phyloP scores from a whole-genome alignment of 371 early-diverging fungal species.

The Mortierella sp. region DNA sequence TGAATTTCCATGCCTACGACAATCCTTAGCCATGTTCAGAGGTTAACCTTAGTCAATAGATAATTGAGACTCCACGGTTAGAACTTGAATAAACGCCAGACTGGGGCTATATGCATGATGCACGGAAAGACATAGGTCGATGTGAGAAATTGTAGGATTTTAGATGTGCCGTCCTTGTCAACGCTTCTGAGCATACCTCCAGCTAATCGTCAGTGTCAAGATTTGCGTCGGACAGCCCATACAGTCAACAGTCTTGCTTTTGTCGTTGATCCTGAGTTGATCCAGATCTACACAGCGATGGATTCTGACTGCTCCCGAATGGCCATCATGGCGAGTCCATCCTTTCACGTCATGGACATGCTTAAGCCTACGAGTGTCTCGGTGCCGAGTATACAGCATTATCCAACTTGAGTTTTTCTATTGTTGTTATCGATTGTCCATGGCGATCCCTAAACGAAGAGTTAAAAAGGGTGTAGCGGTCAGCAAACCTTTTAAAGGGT shows the following conservation, averaged over 20 bases:
- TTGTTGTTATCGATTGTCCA: conserved; percentile 2
- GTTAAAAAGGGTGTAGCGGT: conserved; percentile 13
- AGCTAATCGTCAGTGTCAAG: no score
- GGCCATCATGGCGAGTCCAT: no score
- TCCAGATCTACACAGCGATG: no score
- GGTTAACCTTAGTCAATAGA: conserved; percentile 5
- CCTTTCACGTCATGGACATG: conserved; percentile 1
- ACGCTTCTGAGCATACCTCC: neutral
- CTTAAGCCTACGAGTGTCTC: conserved; percentile 8
- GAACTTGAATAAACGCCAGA: no score
- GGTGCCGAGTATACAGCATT: neutral
- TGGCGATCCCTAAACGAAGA: conserved; percentile 6
- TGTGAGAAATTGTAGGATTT: conserved; percentile 1
- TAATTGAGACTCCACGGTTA: no score
- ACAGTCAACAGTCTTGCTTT: conserved; percentile 1
- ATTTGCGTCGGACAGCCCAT: no score
- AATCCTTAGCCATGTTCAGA: conserved; percentile 6
- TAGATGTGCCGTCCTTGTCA: conserved; percentile 3
- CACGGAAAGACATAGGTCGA: conserved; percentile 11
- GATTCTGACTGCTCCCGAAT: conserved; percentile 5
- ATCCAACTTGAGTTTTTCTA: neutral
- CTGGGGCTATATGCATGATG: conserved; percentile 7
- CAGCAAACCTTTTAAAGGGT: conserved; percentile 10
- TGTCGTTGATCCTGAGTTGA: conserved; percentile 8
- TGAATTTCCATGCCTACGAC: neutral